Evolutionary conservation across 257 asterid genomes (phyloP), one percentile per base, ranked within the genome.

Genomic region (Solanum phureja): DNA sequence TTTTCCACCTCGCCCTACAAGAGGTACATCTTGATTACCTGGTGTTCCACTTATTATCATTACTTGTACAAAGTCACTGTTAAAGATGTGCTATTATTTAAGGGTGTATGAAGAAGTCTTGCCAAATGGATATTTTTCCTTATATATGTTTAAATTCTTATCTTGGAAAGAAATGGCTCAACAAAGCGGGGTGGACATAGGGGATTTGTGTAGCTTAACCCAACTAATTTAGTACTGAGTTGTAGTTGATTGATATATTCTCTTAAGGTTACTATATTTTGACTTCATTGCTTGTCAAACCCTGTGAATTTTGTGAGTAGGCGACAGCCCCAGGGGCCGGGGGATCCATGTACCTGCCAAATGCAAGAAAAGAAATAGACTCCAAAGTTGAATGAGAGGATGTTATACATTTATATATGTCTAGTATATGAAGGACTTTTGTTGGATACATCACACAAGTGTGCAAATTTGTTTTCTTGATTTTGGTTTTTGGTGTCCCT

Each of bases 1-100:
- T 44, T 86, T 81, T 88, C 95, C 91, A 37, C 97, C 96, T 4
- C 83, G 13, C 66, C 94, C 90, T 87, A 88, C 95, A 16, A 86
- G 75, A 92, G 95, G 99, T 96, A 89, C 27, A 23, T 49, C 60
- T 71, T 33, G 8, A 31, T 31, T 71, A 76, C 33, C 27, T 86
- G 27, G 8, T 21, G 27, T 62, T 56, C 58, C 44, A 29, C 5
- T 21, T 24, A 19, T 42, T 38, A 29, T 21, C 66, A 79, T 42
- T 77, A 79, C 18, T 27, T 29, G 42, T 0, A 27, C 66, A 12
- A 14, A 44, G 85, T 56, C 38, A 29, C 8, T 2, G 40, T 46
- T 46, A 44, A 29, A 46, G 18, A 27, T 27, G 40, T 27, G 4
- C 29, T 34, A 16, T 77, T 58, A 56, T 56, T 19, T 19, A 18